phyloP scores from a whole-genome alignment of 371 early-diverging fungal genomes.

The Mortierella sp. region DNA sequence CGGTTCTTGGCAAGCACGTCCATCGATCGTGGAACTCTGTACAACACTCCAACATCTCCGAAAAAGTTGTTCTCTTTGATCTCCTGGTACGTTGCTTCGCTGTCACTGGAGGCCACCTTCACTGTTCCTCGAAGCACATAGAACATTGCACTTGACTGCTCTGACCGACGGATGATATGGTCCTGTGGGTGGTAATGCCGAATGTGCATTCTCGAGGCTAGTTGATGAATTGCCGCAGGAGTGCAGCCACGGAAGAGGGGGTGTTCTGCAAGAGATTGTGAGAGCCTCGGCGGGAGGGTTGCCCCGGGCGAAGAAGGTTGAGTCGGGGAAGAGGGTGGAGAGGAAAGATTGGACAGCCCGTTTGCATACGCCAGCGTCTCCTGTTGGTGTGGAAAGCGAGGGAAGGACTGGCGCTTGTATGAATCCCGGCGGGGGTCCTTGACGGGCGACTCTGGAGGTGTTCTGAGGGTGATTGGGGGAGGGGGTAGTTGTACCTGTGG shows the following conservation, averaged over 20 bases:
- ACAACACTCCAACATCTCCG: slow-evolving; percentile 88
- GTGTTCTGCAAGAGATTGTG: slow-evolving; percentile 37
- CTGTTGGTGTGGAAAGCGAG: slow-evolving; percentile 3
- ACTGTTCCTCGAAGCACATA: slow-evolving; percentile 85
- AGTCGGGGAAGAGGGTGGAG: slow-evolving; percentile 31
- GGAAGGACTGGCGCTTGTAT: slow-evolving; percentile 14
- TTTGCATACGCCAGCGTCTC: neutral
- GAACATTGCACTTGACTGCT: slow-evolving; percentile 85
- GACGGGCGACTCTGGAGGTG: slow-evolving; percentile 44
- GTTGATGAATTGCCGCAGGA: slow-evolving; percentile 24
- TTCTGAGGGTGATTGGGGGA: no score
- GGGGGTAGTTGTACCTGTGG: slow-evolving; percentile 2
- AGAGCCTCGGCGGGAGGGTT: slow-evolving; percentile 40
- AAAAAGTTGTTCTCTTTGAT: slow-evolving; percentile 76
- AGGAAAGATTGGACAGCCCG: slow-evolving; percentile 14
- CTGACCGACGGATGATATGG: slow-evolving; percentile 57
- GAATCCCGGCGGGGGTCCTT: slow-evolving; percentile 28
- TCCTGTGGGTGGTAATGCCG: slow-evolving; percentile 53
- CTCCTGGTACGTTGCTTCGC: slow-evolving; percentile 80
- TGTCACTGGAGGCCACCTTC: slow-evolving; percentile 80
- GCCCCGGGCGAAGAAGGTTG: slow-evolving; percentile 6
- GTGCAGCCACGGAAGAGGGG: slow-evolving; percentile 45
- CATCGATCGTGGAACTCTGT: slow-evolving; percentile 83
- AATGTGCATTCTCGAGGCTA: slow-evolving; percentile 53
- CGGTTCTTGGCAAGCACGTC: slow-evolving; percentile 79